Conservation (phyloP, 495 filamentous ascomycete genomes). For the Sordaria brevicollis region DNA sequence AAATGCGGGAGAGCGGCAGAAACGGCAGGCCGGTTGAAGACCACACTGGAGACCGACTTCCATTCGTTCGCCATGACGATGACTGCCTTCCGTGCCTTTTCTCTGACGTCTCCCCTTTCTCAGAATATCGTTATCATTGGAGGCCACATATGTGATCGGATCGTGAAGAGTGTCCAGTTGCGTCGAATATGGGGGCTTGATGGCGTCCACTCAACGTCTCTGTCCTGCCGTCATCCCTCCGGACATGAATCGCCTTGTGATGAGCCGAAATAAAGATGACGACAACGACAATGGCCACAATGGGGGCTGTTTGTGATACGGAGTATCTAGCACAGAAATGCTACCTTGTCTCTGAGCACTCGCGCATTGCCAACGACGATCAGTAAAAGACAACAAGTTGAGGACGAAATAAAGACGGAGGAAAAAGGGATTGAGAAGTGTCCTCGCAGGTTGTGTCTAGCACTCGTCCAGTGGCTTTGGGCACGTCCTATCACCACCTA, state of each 20-base stretch:
- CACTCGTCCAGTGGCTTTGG: neutral
- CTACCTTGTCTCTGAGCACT: neutral
- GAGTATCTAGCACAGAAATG: neutral
- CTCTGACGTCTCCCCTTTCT: neutral
- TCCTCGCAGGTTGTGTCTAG: neutral
- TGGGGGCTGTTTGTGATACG: neutral
- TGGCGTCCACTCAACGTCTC: neutral
- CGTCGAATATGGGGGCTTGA: neutral
- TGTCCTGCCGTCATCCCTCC: neutral
- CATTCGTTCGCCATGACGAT: neutral
- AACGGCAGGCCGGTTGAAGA: neutral
- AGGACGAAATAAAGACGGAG: neutral
- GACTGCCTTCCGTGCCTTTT: neutral
- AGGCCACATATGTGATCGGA: neutral
- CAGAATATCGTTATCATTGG: neutral
- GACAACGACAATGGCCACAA: neutral
- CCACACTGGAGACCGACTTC: neutral
- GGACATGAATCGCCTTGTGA: neutral
- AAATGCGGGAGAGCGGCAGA: neutral
- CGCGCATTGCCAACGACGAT: neutral
- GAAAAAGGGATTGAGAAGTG: neutral
- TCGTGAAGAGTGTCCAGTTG: neutral
- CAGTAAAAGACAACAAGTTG: neutral
- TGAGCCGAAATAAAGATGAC: neutral
- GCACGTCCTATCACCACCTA: neutral